Conservation (phyloP, 2,329 filamentous ascomycete species). For the Fusarium pseudoanthophilum region DNA sequence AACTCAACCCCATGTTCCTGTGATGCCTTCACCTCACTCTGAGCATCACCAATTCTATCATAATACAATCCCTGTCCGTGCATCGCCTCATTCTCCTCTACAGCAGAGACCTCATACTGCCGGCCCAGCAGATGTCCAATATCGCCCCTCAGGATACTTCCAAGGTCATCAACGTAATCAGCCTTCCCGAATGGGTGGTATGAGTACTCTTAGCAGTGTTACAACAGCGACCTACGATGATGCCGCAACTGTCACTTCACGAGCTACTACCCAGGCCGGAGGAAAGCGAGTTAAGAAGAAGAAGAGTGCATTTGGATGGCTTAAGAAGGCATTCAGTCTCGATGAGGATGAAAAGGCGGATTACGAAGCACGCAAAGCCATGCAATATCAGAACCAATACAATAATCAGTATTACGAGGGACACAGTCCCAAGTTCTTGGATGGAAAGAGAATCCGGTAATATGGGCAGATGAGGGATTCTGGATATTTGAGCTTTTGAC, state of each 20-base stretch:
- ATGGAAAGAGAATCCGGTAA: slow-evolving; percentile 62
- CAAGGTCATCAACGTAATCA: slow-evolving; percentile 58
- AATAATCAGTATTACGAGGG: slow-evolving; percentile 62
- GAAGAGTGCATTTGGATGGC: slow-evolving; percentile 73
- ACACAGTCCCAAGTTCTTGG: slow-evolving; percentile 64
- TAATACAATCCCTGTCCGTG: slow-evolving; percentile 60
- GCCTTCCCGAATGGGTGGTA: slow-evolving; percentile 63
- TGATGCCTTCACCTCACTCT: slow-evolving; percentile 49
- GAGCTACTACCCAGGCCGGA: slow-evolving; percentile 44
- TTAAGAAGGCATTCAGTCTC: slow-evolving; percentile 74
- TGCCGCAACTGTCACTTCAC: slow-evolving; percentile 43
- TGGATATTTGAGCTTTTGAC: slow-evolving; percentile 9
- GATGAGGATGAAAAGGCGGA: slow-evolving; percentile 71
- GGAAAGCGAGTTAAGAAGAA: slow-evolving; percentile 69
- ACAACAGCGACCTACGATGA: slow-evolving; percentile 59
- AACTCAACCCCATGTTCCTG: slow-evolving; percentile 36
- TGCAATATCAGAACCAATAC: slow-evolving; percentile 55
- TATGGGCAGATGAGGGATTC: neutral
- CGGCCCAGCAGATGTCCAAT: slow-evolving; percentile 46
- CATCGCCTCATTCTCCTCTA: slow-evolving; percentile 71
- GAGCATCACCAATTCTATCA: slow-evolving; percentile 65
- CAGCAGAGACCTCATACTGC: slow-evolving; percentile 69
- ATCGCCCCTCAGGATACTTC: slow-evolving; percentile 48
- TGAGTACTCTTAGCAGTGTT: slow-evolving; percentile 68
- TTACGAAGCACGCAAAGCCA: slow-evolving; percentile 66